Evolutionary conservation across 2,329 filamentous ascomycete genomes (phyloP).

Genomic region (Monilinia fructigena): DNA sequence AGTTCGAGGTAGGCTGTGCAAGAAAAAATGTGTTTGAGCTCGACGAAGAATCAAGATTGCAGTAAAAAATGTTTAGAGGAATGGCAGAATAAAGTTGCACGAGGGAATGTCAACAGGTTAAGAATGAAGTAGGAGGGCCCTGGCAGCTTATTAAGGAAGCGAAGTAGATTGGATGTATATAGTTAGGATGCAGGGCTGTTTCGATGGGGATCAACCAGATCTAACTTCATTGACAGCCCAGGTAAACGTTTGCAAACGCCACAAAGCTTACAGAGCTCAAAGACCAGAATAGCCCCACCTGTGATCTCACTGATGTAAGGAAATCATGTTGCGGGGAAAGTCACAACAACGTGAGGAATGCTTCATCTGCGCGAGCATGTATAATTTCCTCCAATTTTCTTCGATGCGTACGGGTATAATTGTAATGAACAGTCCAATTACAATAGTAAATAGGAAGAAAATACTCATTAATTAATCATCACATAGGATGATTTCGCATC

Average conservation of each 20-base stretch:
- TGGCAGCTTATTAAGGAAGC: conserved; percentile 36
- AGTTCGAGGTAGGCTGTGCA: conserved; percentile 26
- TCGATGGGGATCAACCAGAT: conserved; percentile 30
- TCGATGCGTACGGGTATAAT: not conserved
- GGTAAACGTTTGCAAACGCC: conserved; percentile 29
- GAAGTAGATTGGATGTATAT: conserved; percentile 21
- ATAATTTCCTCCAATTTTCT: conserved; percentile 23
- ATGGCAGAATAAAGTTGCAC: conserved; percentile 32
- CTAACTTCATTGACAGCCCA: conserved; percentile 24
- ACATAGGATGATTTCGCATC: conserved; percentile 5
- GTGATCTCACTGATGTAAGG: conserved; percentile 33
- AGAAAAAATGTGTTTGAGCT: conserved; percentile 30
- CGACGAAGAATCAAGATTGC: conserved; percentile 37
- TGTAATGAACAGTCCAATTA: conserved; percentile 2
- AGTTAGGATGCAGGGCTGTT: conserved; percentile 32
- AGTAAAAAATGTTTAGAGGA: conserved; percentile 40
- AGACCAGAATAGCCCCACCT: conserved; percentile 19
- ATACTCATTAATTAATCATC: not conserved
- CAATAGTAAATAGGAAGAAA: not conserved
- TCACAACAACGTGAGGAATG: conserved; percentile 35
- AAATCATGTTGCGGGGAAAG: conserved; percentile 26
- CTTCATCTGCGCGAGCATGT: conserved; percentile 37
- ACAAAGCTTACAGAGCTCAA: conserved; percentile 22
- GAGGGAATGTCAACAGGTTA: conserved; percentile 37
- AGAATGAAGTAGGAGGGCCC: conserved; percentile 39